Evolutionary conservation across 306 rosid species (phyloP).

Genomic region (Cucumis sativus): DNA sequence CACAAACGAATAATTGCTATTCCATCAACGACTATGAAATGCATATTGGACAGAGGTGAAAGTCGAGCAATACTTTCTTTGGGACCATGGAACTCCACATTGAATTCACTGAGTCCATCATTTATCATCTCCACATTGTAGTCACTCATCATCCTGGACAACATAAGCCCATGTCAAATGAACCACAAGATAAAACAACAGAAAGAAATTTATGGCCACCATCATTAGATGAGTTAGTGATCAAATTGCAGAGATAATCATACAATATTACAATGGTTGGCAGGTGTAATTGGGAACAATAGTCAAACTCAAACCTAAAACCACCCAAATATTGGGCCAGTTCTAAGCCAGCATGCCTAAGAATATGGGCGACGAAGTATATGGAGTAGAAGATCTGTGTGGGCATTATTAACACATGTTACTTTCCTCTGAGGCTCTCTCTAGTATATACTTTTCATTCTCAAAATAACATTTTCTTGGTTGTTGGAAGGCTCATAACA

Average conservation of each 20-base stretch:
- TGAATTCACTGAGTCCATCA: constrained; percentile 88
- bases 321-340: not conserved
- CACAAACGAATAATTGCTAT: not conserved
- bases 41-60: not conserved
- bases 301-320: not conserved
- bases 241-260: not conserved
- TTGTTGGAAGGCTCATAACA: not conserved
- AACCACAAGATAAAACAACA: not conserved
- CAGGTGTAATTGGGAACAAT: not conserved
- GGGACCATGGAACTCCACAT: constrained; percentile 96
- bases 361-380: not conserved
- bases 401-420: not conserved
- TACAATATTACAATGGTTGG: not conserved
- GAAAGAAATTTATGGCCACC: not conserved
- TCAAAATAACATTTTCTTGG: not conserved
- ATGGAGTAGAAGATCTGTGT: not conserved
- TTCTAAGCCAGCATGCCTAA: not conserved
- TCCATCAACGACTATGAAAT: not conserved
- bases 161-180: constrained; percentile 13
- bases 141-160: constrained; percentile 99
- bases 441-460: not conserved
- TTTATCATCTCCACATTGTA: constrained; percentile 90
- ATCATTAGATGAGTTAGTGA: not conserved
- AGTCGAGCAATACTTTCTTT: constrained; percentile 67
- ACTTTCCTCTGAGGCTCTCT: not conserved